Evolutionary conservation across 2,329 filamentous ascomycete genomes (phyloP).

Genomic region (Pestalotiopsis sp.): DNA sequence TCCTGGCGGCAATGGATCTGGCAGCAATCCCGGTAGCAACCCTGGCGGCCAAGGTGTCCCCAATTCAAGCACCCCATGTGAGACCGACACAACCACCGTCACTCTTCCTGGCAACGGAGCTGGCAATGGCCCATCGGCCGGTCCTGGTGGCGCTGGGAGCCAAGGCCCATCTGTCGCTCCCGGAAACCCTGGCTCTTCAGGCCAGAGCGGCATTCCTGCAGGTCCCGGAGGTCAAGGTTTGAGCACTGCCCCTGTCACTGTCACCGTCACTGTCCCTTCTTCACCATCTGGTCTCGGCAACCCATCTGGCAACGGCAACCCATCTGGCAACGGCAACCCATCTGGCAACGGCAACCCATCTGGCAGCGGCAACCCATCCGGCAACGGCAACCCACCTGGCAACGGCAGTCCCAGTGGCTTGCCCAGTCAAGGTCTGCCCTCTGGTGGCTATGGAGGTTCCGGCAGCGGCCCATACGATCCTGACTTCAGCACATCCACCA

Average conservation of each 20-base stretch:
- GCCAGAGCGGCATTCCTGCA: slow-evolving; percentile 1
- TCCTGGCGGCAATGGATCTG: background rate
- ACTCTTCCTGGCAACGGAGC: slow-evolving; percentile 10
- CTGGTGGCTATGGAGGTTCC: slow-evolving; percentile 6
- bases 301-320: background rate
- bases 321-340: background rate
- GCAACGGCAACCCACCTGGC: background rate
- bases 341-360: background rate
- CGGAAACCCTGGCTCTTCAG: slow-evolving; percentile 7
- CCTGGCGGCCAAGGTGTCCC: slow-evolving; percentile 10
- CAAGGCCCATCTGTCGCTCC: slow-evolving; percentile 6
- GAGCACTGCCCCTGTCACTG: slow-evolving; percentile 1
- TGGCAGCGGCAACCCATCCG: background rate
- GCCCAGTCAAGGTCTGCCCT: background rate
- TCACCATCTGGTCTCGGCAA: background rate
- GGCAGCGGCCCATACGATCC: background rate
- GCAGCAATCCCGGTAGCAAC: slow-evolving; percentile 2
- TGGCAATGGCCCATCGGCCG: background rate
- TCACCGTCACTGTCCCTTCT: slow-evolving; percentile 8
- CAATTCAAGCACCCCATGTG: background rate
- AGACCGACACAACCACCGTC: slow-evolving; percentile 1
- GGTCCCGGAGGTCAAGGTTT: slow-evolving; percentile 8
- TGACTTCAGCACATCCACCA: background rate
- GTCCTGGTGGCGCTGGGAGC: slow-evolving; percentile 1
- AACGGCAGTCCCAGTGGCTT: slow-evolving; percentile 1